These are phyloP conservation scores for Ceratonia siliqua DNA, from an alignment of 306 rosid genomes.

Conservation along the genomic window DNA sequence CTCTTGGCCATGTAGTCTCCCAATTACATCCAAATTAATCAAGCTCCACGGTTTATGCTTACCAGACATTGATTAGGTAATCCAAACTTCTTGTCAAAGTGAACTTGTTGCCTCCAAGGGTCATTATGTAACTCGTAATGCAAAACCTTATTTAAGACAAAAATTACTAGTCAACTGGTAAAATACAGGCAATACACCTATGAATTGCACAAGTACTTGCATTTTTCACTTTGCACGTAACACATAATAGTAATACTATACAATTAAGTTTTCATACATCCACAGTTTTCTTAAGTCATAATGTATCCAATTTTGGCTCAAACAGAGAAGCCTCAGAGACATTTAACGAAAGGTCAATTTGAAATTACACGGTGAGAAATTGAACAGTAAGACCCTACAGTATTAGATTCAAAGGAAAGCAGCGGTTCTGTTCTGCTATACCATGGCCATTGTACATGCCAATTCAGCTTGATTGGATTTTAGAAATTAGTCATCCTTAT, in stretches of 20 bases:
- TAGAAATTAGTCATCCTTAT: too few species aligned
- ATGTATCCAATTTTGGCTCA: background rate
- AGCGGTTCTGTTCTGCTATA: too few species aligned
- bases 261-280: background rate
- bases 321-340: background rate
- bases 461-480: too few species aligned
- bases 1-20: background rate
- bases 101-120: constrained; percentile 69
- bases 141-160: constrained; percentile 56
- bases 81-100: constrained; percentile 57
- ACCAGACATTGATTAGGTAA: constrained; percentile 63
- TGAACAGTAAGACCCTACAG: background rate
- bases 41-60: constrained; percentile 43
- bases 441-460: too few species aligned
- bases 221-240: too few species aligned
- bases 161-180: constrained; percentile 27
- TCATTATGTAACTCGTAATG: constrained; percentile 89
- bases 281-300: background rate
- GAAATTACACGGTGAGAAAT: background rate
- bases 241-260: background rate
- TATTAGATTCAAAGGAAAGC: too few species aligned
- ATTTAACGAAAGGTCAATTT: background rate
- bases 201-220: background rate
- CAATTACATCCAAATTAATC: constrained; percentile 7
- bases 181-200: background rate